Base-by-base conservation (phyloP, 768 basidiomycete species). In the Lactifluus rugatus region DNA sequence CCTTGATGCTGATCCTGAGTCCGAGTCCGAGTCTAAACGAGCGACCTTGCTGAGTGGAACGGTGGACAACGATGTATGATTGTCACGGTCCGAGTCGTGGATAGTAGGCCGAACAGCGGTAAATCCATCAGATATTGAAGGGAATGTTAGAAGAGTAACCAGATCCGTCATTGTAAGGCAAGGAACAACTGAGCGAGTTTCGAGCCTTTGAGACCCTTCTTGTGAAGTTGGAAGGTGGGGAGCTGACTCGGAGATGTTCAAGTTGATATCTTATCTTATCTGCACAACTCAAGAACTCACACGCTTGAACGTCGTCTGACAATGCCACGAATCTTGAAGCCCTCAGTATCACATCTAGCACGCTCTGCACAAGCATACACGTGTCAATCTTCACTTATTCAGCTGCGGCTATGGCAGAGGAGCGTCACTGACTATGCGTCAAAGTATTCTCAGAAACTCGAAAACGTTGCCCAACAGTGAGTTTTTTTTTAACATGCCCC, bases 371-470 rank as follows among this genome's bases (percentile, higher is more conserved):
- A 19, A 39, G 7, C 26, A 3, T 9, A 19, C 31, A 14, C 37
- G 10, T 16, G 2, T 26, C 37, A 14, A 25, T 5, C 13, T 42
- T 17, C 21, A 36, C 32, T 13, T 34, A 2, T 25, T n/a, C 32
- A 54, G 19, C 48, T 23, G 16, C 47, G 42, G 14, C 36, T 1
- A 52, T 52, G 59, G 49, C 26, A 26, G 32, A 56, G 59, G 31
- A 23, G 7, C 5, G 2, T 60, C 31, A 6, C 60, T n/a, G 66
- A 70, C 56, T 74, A 76, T 54, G 70, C 74, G 60, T 66, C 73
- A 31, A 85, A 80, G 66, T 93, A 93, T 67, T 78, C 81, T 14
- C 80, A 85, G 58, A 88, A 87, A 67, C 70, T 94, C 37, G 79
- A 75, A 46, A 73, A 76, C 64, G 78, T 74, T 64, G 83, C 88